These are phyloP conservation scores for Ceriops decandra DNA, from an alignment of 345 rosid species.

Conservation along the genomic window DNA sequence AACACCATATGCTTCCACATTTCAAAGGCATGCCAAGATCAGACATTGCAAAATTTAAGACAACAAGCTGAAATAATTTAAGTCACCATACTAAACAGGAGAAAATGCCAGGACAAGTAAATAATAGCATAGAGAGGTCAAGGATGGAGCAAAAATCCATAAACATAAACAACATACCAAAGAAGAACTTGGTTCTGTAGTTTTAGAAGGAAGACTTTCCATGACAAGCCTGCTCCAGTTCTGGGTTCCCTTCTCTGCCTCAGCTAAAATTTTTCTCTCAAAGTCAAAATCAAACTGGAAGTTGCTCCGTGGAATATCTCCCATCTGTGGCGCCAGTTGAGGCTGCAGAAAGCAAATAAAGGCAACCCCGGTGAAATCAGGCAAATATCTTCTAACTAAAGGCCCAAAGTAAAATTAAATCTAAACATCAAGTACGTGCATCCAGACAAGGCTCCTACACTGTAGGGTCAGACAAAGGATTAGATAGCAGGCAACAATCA, in stretches of 20 bases:
- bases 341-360: conserved; percentile 47
- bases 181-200: conserved; percentile 44
- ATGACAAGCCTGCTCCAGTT: conserved; percentile 66
- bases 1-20: background rate
- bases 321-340: conserved; percentile 45
- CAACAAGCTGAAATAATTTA: too few relatives aligned
- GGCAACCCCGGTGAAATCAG: background rate
- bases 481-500: too few relatives aligned
- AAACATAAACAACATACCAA: conserved; percentile 30
- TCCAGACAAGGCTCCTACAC: background rate
- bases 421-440: background rate
- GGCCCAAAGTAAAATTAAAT: background rate
- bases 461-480: too few relatives aligned
- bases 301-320: conserved; percentile 70
- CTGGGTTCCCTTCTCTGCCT: conserved; percentile 63
- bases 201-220: conserved; percentile 54
- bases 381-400: background rate
- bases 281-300: conserved; percentile 77
- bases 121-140: too few relatives aligned
- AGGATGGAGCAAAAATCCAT: background rate
- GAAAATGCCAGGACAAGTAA: too few relatives aligned
- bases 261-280: conserved; percentile 65
- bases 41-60: too few relatives aligned
- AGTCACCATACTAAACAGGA: too few relatives aligned
- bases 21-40: too few relatives aligned